Base-by-base conservation (phyloP, 345 rosid species). In the Streptanthus diversifolius region DNA sequence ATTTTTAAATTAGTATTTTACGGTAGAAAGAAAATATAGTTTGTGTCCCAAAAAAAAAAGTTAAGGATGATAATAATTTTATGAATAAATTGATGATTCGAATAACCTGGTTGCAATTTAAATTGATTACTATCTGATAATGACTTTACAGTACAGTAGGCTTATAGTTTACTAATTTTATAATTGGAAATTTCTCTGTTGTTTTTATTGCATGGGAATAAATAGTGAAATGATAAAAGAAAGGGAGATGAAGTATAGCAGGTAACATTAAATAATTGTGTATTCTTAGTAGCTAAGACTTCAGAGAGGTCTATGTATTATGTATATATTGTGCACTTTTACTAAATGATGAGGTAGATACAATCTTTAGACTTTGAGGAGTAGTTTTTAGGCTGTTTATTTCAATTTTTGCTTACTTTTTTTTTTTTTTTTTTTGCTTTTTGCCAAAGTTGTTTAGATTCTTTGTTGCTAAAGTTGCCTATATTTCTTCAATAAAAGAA, bases 221-320 rank as follows among this genome's bases (percentile, higher is more conserved):
- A 40, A 63, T 62, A 35, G 51, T 30, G 63, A 32, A 53, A 69
- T 63, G 60, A 55, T 63, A 52, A 45, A 36, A 45, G 63, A 45
- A 69, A 54, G 21, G 51, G 40, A 8, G 35, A 51, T 10, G 12
- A 15, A 48, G 41, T 40, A 32, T 29, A 53, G 10, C 14, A 69
- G 55, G 33, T 33, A 18, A 54, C 30, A 53, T 63, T 44, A 36
- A 36, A 63, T 19, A 63, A 27, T 63, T 35, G 66, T 35, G 66
- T 30, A 76, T 76, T 54, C 80, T 76, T 76, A 29, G 66, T 63
- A 54, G 80, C 75, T 70, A 76, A 76, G 80, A 18, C 4, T 76
- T 48, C 60, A 55, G 61, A 45, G 27, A 63, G 43, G 75, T 55
- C 58, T 54, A 76, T 18, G 37, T 51, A 75, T 60, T 7, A 9